Evolutionary conservation across 169 alveolate genomes (phyloP).

Genomic region (Plasmodium cynomolgi): DNA sequence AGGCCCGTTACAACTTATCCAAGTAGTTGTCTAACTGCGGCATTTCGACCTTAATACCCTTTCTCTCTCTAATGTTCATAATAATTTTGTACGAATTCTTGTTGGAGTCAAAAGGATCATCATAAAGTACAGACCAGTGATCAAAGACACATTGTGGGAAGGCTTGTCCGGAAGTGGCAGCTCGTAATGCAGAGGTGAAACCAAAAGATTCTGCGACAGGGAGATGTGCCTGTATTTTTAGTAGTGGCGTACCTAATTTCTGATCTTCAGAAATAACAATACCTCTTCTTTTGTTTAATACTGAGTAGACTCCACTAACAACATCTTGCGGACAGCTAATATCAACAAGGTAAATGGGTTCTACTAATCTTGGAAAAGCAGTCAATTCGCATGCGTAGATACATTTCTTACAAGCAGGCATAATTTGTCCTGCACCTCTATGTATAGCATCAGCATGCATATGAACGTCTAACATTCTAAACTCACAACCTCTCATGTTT

Average conservation of each 20-base stretch:
- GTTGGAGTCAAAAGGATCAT: conserved; percentile 98
- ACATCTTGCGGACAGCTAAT: conserved; percentile 98
- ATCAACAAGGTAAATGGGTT: conserved; percentile 98
- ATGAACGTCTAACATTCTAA: conserved; percentile 97
- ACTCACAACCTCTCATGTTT: conserved; percentile 98
- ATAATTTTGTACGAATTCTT: conserved; percentile 95
- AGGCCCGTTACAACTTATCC: conserved; percentile 94
- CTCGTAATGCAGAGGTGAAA: conserved; percentile 98
- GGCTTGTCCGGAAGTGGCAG: conserved; percentile 99
- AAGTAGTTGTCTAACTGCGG: conserved; percentile 97
- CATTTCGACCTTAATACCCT: conserved; percentile 97
- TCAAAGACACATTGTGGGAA: conserved; percentile 99
- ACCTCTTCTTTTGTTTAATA: conserved; percentile 98
- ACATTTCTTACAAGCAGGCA: conserved; percentile 98
- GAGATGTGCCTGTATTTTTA: conserved; percentile 96
- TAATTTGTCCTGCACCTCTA: conserved; percentile 99
- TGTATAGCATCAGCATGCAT: conserved; percentile 99
- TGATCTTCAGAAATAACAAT: conserved; percentile 98
- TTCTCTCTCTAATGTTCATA: conserved; percentile 96
- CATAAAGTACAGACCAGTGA: conserved; percentile 98
- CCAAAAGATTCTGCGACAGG: conserved; percentile 99
- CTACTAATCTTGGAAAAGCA: conserved; percentile 97
- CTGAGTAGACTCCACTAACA: conserved; percentile 97
- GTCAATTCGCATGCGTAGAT: conserved; percentile 97
- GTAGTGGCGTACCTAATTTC: conserved; percentile 98